phyloP scores from a whole-genome alignment of 2,329 filamentous ascomycete genomes.

The Colletotrichum spinosum region DNA sequence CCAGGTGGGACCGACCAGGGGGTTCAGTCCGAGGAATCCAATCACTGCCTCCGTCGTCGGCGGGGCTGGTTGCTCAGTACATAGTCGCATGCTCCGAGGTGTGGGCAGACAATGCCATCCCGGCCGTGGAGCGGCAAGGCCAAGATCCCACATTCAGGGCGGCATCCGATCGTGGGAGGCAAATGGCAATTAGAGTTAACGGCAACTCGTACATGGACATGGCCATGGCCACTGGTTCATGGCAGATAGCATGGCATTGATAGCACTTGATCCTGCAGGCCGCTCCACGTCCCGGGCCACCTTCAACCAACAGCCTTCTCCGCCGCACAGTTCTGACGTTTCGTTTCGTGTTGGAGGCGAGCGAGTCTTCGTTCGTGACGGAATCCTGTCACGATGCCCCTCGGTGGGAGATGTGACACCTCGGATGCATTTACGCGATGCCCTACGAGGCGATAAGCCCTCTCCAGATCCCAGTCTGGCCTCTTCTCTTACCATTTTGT shows the following conservation, averaged over 20 bases:
- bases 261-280: no score
- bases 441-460: no score
- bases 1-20: slow-evolving; percentile 2
- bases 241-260: no score
- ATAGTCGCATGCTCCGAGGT: background rate
- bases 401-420: no score
- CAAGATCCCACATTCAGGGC: background rate
- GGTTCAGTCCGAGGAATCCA: slow-evolving; percentile 4
- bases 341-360: no score
- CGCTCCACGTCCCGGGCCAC: background rate
- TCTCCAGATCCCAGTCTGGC: no score
- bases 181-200: slow-evolving; percentile 10
- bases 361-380: no score
- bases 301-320: background rate
- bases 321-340: no score
- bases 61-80: background rate
- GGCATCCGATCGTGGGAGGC: slow-evolving; percentile 9
- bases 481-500: no score
- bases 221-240: no score
- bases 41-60: background rate
- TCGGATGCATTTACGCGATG: no score
- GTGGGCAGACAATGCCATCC: background rate
- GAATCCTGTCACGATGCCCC: no score
- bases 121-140: background rate
- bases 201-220: background rate